Evolutionary conservation across 2,329 filamentous ascomycete genomes (phyloP).

Genomic region (Calonectria leucothoes): DNA sequence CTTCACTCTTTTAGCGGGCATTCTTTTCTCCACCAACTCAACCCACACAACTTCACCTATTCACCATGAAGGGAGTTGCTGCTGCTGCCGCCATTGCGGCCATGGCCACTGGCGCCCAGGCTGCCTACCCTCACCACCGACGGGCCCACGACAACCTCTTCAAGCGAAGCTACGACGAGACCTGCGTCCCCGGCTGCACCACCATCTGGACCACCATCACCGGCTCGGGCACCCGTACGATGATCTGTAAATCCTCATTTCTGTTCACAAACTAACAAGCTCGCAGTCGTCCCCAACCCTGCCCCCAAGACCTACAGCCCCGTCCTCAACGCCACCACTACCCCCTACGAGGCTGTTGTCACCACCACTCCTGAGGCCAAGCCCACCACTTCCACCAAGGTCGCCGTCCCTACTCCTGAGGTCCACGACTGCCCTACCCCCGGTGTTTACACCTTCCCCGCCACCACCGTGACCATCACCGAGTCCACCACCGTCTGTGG

Average conservation of each 20-base stretch:
- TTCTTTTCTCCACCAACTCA: constrained; percentile 63
- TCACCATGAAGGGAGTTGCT: constrained; percentile 80
- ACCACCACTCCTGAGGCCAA: constrained; percentile 35
- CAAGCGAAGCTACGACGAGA: constrained; percentile 58
- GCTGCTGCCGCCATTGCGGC: constrained; percentile 74
- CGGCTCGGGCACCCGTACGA: constrained; percentile 74
- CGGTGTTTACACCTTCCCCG: constrained; percentile 81
- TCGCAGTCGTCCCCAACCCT: constrained; percentile 54
- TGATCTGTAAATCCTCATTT: neutral
- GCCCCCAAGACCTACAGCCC: constrained; percentile 32
- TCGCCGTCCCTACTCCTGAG: constrained; percentile 63
- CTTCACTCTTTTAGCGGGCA: constrained; percentile 93
- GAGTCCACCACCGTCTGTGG: constrained; percentile 75
- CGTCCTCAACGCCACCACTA: constrained; percentile 21
- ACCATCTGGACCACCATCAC: constrained; percentile 80
- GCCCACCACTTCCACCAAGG: constrained; percentile 43
- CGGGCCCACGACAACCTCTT: constrained; percentile 72
- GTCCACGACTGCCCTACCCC: constrained; percentile 70
- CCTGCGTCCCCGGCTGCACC: constrained; percentile 74
- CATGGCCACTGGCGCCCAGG: constrained; percentile 66
- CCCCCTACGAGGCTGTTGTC: constrained; percentile 32
- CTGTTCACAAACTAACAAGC: constrained; percentile 27
- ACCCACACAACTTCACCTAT: constrained; percentile 30
- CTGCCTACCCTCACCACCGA: constrained; percentile 68
- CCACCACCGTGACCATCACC: constrained; percentile 76